phyloP scores from a whole-genome alignment of 1,284 basidiomycete genomes.

The Pyrrhoderma lamaoense region DNA sequence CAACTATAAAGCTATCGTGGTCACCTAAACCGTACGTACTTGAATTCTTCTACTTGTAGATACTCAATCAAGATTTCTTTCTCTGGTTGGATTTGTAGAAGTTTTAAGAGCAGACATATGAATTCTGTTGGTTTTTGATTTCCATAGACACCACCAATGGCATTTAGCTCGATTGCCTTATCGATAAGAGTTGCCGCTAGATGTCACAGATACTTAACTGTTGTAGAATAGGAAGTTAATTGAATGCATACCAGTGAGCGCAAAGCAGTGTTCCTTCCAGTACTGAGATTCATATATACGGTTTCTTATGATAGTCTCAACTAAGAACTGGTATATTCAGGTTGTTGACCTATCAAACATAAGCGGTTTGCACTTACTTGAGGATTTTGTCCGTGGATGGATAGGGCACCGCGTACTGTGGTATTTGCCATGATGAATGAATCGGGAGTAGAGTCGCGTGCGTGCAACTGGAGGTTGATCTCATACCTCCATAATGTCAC shows the following conservation, averaged over 20 bases:
- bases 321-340: slow-evolving; percentile 62
- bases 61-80: slow-evolving; percentile 96
- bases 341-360: slow-evolving; percentile 1
- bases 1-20: not conserved
- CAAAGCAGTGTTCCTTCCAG: slow-evolving; percentile 98
- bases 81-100: slow-evolving; percentile 96
- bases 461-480: too few species aligned
- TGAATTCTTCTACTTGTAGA: slow-evolving; percentile 92
- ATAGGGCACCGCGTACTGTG: slow-evolving; percentile 71
- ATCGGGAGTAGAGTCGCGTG: too few species aligned
- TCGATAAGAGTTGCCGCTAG: slow-evolving; percentile 90
- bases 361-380: slow-evolving; percentile 44
- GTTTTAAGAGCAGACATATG: slow-evolving; percentile 85
- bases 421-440: slow-evolving; percentile 74
- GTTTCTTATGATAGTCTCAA: slow-evolving; percentile 94
- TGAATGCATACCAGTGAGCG: slow-evolving; percentile 63
- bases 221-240: slow-evolving; percentile 1
- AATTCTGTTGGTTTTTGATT: slow-evolving; percentile 92
- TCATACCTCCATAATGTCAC: too few species aligned
- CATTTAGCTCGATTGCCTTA: slow-evolving; percentile 76
- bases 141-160: slow-evolving; percentile 88
- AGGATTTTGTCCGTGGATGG: slow-evolving; percentile 94
- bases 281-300: slow-evolving; percentile 93
- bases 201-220: not conserved
- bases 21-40: slow-evolving; percentile 50